Conservation (phyloP, 495 filamentous ascomycete species). For the Penicillium steckii region DNA sequence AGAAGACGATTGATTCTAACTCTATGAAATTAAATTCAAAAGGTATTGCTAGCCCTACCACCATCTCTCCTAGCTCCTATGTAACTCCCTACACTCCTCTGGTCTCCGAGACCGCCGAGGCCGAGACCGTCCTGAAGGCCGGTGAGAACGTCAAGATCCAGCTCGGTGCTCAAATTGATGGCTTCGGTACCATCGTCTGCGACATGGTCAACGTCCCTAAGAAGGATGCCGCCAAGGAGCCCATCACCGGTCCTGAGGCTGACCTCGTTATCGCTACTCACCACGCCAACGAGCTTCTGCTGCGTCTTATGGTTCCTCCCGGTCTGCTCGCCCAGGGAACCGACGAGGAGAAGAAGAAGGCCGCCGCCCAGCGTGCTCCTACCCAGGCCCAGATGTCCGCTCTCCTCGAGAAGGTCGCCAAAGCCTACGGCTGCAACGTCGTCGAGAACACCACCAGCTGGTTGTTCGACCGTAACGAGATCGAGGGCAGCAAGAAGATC, state of each 20-base stretch:
- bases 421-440: slow-evolving; percentile 85
- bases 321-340: slow-evolving; percentile 78
- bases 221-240: slow-evolving; percentile 55
- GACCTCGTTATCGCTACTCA: slow-evolving; percentile 88
- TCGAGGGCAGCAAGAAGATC: slow-evolving; percentile 98
- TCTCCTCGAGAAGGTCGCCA: slow-evolving; percentile 86
- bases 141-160: slow-evolving; percentile 93
- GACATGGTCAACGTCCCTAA: slow-evolving; percentile 76
- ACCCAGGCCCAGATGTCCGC: slow-evolving; percentile 81
- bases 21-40: not conserved
- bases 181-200: slow-evolving; percentile 94
- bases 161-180: slow-evolving; percentile 96
- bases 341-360: slow-evolving; percentile 93
- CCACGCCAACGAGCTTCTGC: slow-evolving; percentile 92
- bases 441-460: slow-evolving; percentile 98
- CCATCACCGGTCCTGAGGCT: slow-evolving; percentile 68
- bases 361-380: slow-evolving; percentile 73
- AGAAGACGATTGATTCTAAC: not conserved
- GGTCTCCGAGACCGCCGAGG: slow-evolving; percentile 79
- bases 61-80: slow-evolving; percentile 89
- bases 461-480: slow-evolving; percentile 94
- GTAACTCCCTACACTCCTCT: slow-evolving; percentile 97
- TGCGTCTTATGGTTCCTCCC: slow-evolving; percentile 86
- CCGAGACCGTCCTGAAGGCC: slow-evolving; percentile 70
- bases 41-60: slow-evolving; percentile 93